Percentiles rank a stretch among this genome's conserved stretches.
Conservation (phyloP, 2,329 filamentous ascomycete genomes). For the Calonectria pseudoreteaudii region DNA sequence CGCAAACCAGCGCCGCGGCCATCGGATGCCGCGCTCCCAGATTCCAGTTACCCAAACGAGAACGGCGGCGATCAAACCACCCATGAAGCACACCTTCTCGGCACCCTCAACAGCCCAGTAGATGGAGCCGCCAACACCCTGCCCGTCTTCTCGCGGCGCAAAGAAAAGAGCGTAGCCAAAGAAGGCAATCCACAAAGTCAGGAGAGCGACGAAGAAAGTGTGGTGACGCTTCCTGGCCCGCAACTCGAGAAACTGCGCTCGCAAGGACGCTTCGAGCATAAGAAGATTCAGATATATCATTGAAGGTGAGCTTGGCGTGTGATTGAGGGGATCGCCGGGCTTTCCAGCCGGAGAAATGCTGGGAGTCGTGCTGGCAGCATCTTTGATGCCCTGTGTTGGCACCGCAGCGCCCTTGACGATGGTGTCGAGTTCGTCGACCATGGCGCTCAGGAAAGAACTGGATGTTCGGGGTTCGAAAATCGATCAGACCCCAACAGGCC, state of each 20-base stretch:
- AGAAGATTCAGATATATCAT: conserved; percentile 99
- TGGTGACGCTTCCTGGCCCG: conserved; percentile 90
- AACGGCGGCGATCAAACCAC: conserved; percentile 86
- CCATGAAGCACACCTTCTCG: conserved; percentile 92
- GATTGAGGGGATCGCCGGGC: conserved; percentile 77
- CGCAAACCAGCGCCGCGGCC: conserved; percentile 91
- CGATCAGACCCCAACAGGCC: conserved; percentile 30
- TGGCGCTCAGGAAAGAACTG: conserved; percentile 43
- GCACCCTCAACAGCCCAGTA: conserved; percentile 96
- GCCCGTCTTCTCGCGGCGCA: conserved; percentile 94
- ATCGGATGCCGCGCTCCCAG: conserved; percentile 94
- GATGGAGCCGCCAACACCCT: conserved; percentile 89
- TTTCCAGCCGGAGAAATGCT: conserved; percentile 42
- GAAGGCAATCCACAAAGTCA: conserved; percentile 83
- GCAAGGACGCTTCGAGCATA: conserved; percentile 93
- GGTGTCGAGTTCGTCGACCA: conserved; percentile 82
- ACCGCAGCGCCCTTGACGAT: conserved; percentile 90
- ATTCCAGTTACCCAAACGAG: conserved; percentile 96
- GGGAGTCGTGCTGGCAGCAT: conserved; percentile 54
- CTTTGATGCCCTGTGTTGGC: conserved; percentile 65
- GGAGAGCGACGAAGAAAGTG: conserved; percentile 87
- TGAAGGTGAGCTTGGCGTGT: conserved; percentile 88
- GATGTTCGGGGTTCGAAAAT: background rate
- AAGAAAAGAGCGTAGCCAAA: conserved; percentile 94
- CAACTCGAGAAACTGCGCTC: conserved; percentile 91